A percentile compares a stretch with the other conserved stretches of the same genome.
Evolutionary conservation across 805 yeast genomes (phyloP).

Genomic region (Kodamaea nitidulidarum): DNA sequence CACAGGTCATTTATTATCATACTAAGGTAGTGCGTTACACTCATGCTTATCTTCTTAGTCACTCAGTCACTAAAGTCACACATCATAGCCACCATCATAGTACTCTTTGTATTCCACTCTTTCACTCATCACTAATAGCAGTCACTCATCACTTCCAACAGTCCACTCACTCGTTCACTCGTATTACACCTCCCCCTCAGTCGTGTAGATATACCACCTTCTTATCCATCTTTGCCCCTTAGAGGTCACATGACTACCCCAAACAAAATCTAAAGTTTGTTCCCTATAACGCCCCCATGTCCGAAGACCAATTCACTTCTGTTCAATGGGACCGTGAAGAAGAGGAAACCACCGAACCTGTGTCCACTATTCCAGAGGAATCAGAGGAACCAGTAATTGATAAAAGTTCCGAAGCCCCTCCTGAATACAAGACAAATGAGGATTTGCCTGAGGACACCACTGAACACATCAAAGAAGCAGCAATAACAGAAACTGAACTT

Average conservation of each 20-base stretch:
- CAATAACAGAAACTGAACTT: not conserved
- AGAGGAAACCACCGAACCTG: constrained; percentile 5
- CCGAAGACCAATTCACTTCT: constrained; percentile 52
- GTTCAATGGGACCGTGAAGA: constrained; percentile 56
- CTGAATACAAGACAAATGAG: constrained; percentile 2
- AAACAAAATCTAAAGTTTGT: not conserved
- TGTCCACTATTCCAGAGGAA: constrained; percentile 5
- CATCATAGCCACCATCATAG: too few relatives aligned
- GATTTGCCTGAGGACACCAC: constrained; percentile 1
- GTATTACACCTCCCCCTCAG: not conserved
- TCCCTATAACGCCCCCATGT: constrained; percentile 16
- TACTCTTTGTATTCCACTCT: too few relatives aligned
- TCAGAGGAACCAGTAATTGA: constrained; percentile 1
- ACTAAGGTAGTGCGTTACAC: too few relatives aligned
- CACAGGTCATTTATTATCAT: too few relatives aligned
- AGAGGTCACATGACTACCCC: not conserved
- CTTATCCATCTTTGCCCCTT: constrained; percentile 1
- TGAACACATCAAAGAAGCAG: not conserved
- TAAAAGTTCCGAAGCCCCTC: not conserved
- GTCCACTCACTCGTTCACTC: not conserved
- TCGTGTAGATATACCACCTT: not conserved
- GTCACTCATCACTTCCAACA: too few relatives aligned
- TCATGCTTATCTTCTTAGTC: too few relatives aligned
- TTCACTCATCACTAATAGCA: too few relatives aligned
- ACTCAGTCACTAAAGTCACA: too few relatives aligned